These are phyloP conservation scores for Bipolaris victoriae DNA, from an alignment of 2,329 filamentous ascomycete species.

Conservation along the genomic window DNA sequence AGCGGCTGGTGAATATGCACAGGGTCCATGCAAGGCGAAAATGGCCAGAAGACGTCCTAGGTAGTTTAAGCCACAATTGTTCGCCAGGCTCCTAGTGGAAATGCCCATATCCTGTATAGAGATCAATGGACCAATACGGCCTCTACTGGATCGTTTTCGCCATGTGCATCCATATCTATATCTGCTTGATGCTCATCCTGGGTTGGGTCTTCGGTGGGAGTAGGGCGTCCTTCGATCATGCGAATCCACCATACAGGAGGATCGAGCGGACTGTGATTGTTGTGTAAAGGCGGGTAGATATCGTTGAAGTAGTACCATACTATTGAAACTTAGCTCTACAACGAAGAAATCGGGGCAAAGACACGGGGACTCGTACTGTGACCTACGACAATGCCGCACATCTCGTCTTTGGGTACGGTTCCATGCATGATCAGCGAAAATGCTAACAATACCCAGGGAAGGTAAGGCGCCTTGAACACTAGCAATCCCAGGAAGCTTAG, in stretches of 20 bases:
- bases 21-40: background rate
- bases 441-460: conserved; percentile 93
- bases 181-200: conserved; percentile 18
- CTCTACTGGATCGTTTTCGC: conserved; percentile 17
- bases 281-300: conserved; percentile 90
- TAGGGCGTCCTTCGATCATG: conserved; percentile 67
- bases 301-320: conserved; percentile 98
- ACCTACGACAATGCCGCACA: conserved; percentile 91
- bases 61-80: conserved; percentile 35
- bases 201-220: conserved; percentile 25
- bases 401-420: conserved; percentile 89
- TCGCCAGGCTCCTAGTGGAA: conserved; percentile 30
- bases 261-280: conserved; percentile 82
- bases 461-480: conserved; percentile 90
- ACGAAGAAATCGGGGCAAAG: background rate
- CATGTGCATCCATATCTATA: conserved; percentile 1
- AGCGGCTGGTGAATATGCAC: background rate
- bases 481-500: conserved; percentile 85
- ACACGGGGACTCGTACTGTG: conserved; percentile 61
- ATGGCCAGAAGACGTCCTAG: conserved; percentile 21
- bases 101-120: background rate
- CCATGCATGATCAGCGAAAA: conserved; percentile 93
- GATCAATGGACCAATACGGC: conserved; percentile 22
- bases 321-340: conserved; percentile 33
- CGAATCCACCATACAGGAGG: conserved; percentile 90